Evolutionary conservation across 768 basidiomycete species (phyloP).

Genomic region (Tremella mesenterica): DNA sequence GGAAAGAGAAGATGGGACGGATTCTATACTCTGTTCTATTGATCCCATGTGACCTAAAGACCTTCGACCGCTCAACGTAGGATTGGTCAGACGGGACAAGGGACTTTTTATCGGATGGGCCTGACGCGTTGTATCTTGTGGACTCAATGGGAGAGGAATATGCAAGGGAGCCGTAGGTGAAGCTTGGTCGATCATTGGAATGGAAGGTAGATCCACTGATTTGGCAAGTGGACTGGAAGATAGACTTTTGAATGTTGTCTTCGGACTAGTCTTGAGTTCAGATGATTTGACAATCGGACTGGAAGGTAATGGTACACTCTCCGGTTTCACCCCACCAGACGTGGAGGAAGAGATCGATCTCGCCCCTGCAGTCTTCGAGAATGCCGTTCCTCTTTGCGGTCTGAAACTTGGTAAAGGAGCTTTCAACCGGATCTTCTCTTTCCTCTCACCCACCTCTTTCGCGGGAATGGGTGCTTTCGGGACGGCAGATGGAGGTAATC

Average conservation of each 20-base stretch:
- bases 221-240: too few species aligned
- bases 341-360: neutral
- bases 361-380: slow-evolving; percentile 1
- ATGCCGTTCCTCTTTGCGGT: slow-evolving; percentile 9
- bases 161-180: neutral
- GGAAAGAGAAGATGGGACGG: too few species aligned
- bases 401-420: slow-evolving; percentile 28
- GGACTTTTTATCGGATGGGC: neutral
- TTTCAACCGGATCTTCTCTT: slow-evolving; percentile 29
- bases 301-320: slow-evolving; percentile 16
- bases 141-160: neutral
- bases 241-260: too few species aligned
- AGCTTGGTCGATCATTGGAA: neutral
- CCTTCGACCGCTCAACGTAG: too few species aligned
- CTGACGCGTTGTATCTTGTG: neutral
- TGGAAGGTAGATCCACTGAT: slow-evolving; percentile 17
- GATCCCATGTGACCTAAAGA: too few species aligned
- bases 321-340: slow-evolving; percentile 10
- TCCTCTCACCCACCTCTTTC: slow-evolving; percentile 15
- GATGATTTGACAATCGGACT: slow-evolving; percentile 10
- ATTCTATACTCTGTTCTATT: too few species aligned
- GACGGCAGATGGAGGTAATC: neutral
- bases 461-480: neutral
- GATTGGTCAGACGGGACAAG: too few species aligned
- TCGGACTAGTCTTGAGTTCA: too few species aligned